Conservation (phyloP, 805 yeast species). For the Myxozyma neotropica region DNA sequence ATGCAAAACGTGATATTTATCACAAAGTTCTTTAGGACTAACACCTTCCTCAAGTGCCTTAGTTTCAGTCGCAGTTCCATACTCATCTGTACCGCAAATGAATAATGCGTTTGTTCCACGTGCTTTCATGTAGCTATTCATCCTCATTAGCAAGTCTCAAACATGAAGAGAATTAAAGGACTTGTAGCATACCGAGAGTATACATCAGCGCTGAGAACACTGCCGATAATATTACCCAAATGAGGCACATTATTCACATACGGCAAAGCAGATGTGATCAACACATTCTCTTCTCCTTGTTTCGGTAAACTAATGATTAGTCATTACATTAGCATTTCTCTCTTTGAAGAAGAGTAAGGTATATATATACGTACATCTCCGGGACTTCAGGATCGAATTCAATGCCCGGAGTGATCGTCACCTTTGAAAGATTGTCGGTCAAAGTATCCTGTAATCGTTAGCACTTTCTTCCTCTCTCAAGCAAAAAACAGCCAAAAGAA, state of each 20-base stretch:
- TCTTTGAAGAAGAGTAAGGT: no score
- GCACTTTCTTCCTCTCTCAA: not conserved
- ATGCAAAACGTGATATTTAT: conserved; percentile 85
- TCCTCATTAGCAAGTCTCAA: not conserved
- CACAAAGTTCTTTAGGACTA: conserved; percentile 86
- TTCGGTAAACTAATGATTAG: conserved; percentile 53
- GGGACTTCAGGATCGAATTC: conserved; percentile 18
- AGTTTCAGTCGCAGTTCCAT: conserved; percentile 99
- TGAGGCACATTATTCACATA: conserved; percentile 99
- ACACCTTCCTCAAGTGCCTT: conserved; percentile 93
- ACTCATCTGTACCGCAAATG: conserved; percentile 97
- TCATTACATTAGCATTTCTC: not conserved
- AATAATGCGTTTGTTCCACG: conserved; percentile 85
- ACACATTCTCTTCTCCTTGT: conserved; percentile 71
- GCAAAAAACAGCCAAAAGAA: no score
- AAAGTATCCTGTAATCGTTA: conserved; percentile 11
- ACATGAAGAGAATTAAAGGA: no score
- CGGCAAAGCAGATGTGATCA: conserved; percentile 95
- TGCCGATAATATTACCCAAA: conserved; percentile 94
- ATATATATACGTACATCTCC: conserved; percentile 27
- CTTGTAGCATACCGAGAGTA: conserved; percentile 69
- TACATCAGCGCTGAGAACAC: conserved; percentile 92
- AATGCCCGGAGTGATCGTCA: conserved; percentile 16
- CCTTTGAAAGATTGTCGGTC: conserved; percentile 17
- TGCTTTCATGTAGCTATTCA: conserved; percentile 72